Percentiles rank a stretch among this genome's conserved stretches.
Conservation (phyloP, 2,329 filamentous ascomycete species). For the Fusarium sp. region DNA sequence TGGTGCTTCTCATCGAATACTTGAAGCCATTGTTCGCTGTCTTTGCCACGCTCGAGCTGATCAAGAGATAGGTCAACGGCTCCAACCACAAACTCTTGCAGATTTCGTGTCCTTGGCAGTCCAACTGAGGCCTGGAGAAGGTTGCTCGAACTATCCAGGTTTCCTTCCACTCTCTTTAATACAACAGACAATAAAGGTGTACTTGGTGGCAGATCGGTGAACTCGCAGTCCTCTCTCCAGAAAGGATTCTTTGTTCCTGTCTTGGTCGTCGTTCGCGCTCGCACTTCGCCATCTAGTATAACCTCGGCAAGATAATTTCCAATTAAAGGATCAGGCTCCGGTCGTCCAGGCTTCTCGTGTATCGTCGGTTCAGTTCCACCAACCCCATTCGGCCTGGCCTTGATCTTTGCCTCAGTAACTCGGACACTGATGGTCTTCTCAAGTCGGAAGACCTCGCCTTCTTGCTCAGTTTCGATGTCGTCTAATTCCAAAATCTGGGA, state of each 20-base stretch:
- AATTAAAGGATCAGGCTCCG: constrained; percentile 57
- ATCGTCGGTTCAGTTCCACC: constrained; percentile 35
- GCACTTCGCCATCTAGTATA: constrained; percentile 81
- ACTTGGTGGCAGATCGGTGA: constrained; percentile 76
- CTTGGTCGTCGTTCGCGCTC: constrained; percentile 79
- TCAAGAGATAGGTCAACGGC: constrained; percentile 86
- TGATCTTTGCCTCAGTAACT: constrained; percentile 72
- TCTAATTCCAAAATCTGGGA: constrained; percentile 57
- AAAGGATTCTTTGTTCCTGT: constrained; percentile 78
- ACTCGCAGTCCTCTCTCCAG: constrained; percentile 85
- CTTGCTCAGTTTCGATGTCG: constrained; percentile 53
- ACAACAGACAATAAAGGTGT: constrained; percentile 77
- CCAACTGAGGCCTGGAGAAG: constrained; percentile 45
- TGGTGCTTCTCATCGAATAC: constrained; percentile 81
- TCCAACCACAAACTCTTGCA: constrained; percentile 69
- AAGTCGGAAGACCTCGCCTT: constrained; percentile 67
- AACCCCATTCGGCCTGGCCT: constrained; percentile 48
- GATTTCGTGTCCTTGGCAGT: constrained; percentile 53
- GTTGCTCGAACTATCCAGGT: constrained; percentile 56
- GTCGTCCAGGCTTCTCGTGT: constrained; percentile 35
- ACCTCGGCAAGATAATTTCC: constrained; percentile 85
- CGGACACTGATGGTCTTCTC: constrained; percentile 70
- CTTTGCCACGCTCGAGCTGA: constrained; percentile 79
- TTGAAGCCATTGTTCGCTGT: constrained; percentile 89
- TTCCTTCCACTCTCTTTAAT: constrained; percentile 72